Evolutionary conservation across 139 green algal genomes (phyloP).

Genomic region (Auxenochlorella protothecoides): DNA sequence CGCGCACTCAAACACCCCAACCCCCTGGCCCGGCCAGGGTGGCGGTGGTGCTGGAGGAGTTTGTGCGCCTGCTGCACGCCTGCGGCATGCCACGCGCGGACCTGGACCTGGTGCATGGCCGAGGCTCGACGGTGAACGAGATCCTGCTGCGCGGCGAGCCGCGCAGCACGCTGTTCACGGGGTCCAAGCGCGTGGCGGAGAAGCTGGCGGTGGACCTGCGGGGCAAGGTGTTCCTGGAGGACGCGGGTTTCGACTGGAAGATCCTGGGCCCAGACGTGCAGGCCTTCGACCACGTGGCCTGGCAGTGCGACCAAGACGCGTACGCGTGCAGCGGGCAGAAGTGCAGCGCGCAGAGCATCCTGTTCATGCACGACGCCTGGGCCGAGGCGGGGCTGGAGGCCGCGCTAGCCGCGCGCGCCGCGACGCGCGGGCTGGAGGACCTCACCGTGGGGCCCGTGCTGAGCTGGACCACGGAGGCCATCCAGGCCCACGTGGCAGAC

Average conservation of each 20-base stretch:
- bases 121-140: conserved; percentile 54
- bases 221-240: conserved; percentile 84
- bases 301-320: conserved; percentile 92
- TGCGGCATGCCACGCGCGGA: conserved; percentile 78
- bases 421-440: conserved; percentile 59
- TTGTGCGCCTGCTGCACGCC: conserved; percentile 80
- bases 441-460: conserved; percentile 90
- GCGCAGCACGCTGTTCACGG: conserved; percentile 88
- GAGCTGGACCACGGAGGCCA: conserved; percentile 73
- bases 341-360: conserved; percentile 91
- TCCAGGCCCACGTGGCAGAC: conserved; percentile 64
- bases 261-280: conserved; percentile 77
- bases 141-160: conserved; percentile 61
- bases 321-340: conserved; percentile 95
- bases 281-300: conserved; percentile 82
- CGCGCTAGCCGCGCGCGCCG: conserved; percentile 46
- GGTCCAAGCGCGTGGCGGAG: conserved; percentile 73
- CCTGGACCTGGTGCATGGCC: conserved; percentile 78
- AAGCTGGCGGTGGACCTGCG: conserved; percentile 58
- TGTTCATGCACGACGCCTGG: conserved; percentile 84
- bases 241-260: conserved; percentile 99
- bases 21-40: conserved; percentile 42
- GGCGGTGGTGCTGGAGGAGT: conserved; percentile 85
- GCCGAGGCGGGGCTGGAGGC: conserved; percentile 51
- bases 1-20: not conserved